Evolutionary conservation across 352 stramenopile genomes (phyloP), one percentile per base, ranked within the genome.

Genomic region (Discostella stelligera): DNA sequence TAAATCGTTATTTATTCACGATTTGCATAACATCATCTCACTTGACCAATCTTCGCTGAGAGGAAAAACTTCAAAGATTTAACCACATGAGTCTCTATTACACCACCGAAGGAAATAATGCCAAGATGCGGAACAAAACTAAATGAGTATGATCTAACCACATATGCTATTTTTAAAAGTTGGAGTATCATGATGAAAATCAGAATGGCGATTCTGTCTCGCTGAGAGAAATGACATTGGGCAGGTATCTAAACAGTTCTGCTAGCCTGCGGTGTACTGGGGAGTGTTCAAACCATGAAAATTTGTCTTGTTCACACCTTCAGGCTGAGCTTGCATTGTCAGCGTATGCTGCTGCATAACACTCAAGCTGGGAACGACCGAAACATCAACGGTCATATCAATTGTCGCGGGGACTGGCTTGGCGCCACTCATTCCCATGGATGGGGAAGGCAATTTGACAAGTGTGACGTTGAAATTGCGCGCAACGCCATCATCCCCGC

Each of bases 391-490:
- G 10, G 50, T 61, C 73, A 80, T 77, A 30, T 90, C 81, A 55
- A 72, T 74, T n/a, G 81, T 89, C 14, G 86, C 87, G 25, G 81
- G 85, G 20, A 86, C 66, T 6, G 84, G 79, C 37, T 80, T 77
- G 4, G 71, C 63, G 18, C 65, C 68, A 54, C 82, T 78, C 30
- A 80, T 82, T 55, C 66, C 84, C 52, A 79, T 87, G 30, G 80
- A 71, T 25, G 79, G 84, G 9, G 74, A 53, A 18, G 87, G 79
- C 64, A 90, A 85, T 39, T 83, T 80, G 52, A 93, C 83, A 2
- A 93, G 68, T 48, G 85, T 93, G 4, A 93, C 77, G 66, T 84
- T 89, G 58, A 93, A 93, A 62, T 83, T 89, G 54, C 87, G 87
- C 23, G 83, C 79, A 39, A 90, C 79, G 30, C 77, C 77, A 69